Percentiles rank a stretch among this genome's conserved stretches.
These are phyloP conservation scores for Lepiota venenata DNA, from an alignment of 768 basidiomycete species.

Conservation along the genomic window DNA sequence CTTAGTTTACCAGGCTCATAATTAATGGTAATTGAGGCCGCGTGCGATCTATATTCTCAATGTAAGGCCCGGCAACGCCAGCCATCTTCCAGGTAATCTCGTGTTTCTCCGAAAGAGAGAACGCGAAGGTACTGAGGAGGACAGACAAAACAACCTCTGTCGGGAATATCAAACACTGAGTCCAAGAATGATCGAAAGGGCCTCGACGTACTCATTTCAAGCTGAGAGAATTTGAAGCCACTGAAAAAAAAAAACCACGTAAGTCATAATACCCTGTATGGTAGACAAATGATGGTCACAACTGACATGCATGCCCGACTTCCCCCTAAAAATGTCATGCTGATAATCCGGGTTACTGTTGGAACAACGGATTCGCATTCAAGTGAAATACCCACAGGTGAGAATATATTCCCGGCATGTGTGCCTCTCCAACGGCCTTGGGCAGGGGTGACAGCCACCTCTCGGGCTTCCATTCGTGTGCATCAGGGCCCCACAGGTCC, in stretches of 20 bases:
- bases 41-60: constrained; percentile 8
- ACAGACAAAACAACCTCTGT: constrained; percentile 26
- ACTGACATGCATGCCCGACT: constrained; percentile 35
- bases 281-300: constrained; percentile 21
- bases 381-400: constrained; percentile 27
- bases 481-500: constrained; percentile 45
- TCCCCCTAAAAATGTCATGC: constrained; percentile 44
- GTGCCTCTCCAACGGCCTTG: constrained; percentile 26
- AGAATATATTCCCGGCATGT: constrained; percentile 41
- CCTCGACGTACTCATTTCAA: constrained; percentile 42
- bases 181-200: neutral
- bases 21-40: constrained; percentile 15
- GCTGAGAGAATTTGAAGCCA: constrained; percentile 47
- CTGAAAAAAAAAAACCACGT: constrained; percentile 16
- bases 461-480: constrained; percentile 45
- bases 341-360: constrained; percentile 11
- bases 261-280: neutral
- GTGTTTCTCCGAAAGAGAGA: constrained; percentile 18
- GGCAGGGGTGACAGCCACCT: constrained; percentile 37
- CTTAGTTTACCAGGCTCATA: constrained; percentile 8
- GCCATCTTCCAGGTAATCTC: constrained; percentile 28
- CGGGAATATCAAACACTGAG: neutral
- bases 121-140: constrained; percentile 25
- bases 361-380: neutral
- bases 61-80: constrained; percentile 19